These are phyloP conservation scores for Tylopilus subfusipes DNA, from an alignment of 768 basidiomycete species.

Conservation along the genomic window DNA sequence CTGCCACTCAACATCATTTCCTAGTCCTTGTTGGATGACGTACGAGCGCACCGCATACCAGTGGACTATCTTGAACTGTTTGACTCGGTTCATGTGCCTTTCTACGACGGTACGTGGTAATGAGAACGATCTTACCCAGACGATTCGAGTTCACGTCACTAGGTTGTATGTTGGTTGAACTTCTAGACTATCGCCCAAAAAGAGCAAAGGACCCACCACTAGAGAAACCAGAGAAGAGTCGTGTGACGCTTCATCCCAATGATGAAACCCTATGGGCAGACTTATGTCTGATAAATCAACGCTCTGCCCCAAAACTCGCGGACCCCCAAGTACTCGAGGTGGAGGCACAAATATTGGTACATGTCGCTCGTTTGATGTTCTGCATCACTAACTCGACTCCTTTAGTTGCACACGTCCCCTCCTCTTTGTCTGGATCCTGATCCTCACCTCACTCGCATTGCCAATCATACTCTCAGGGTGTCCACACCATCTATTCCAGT, in stretches of 20 bases:
- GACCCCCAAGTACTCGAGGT: conserved; percentile 70
- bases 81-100: conserved; percentile 67
- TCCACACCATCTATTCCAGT: conserved; percentile 70
- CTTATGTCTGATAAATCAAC: conserved; percentile 65
- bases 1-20: conserved; percentile 5
- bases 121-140: neutral
- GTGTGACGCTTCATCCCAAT: conserved; percentile 75
- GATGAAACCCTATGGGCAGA: conserved; percentile 78
- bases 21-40: conserved; percentile 79
- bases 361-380: conserved; percentile 15
- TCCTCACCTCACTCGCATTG: conserved; percentile 70
- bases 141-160: conserved; percentile 1
- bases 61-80: conserved; percentile 83
- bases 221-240: conserved; percentile 58
- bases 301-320: conserved; percentile 55
- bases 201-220: conserved; percentile 53
- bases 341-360: conserved; percentile 70
- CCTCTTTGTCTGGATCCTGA: conserved; percentile 81
- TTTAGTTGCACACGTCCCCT: conserved; percentile 67
- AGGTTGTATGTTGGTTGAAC: conserved; percentile 87
- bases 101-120: conserved; percentile 68
- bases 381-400: conserved; percentile 7
- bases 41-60: conserved; percentile 79
- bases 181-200: conserved; percentile 70
- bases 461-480: conserved; percentile 68